A percentile compares a stretch with the other conserved stretches of the same genome.
phyloP scores from a whole-genome alignment of 495 filamentous ascomycete species.

The Daldinia vernicosa region DNA sequence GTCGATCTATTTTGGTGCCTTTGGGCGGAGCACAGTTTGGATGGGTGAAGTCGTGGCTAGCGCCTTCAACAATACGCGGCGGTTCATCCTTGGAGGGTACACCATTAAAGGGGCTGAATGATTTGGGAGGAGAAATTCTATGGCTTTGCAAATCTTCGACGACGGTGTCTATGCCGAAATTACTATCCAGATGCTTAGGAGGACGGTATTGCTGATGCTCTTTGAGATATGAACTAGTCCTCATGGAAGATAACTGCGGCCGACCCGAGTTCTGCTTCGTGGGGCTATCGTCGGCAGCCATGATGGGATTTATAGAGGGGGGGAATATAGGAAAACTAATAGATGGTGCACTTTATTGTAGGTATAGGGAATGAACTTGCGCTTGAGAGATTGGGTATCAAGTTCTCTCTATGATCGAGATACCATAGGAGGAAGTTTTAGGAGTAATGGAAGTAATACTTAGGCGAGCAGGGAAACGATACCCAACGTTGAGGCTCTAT shows the following conservation, averaged over 20 bases:
- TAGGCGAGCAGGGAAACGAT: conserved; percentile 6
- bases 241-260: conserved; percentile 62
- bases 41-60: conserved; percentile 65
- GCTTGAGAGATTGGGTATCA: background rate
- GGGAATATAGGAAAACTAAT: background rate
- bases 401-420: background rate
- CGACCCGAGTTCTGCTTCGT: conserved; percentile 45
- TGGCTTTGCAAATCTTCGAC: conserved; percentile 57
- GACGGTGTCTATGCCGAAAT: conserved; percentile 63
- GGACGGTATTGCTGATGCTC: conserved; percentile 81
- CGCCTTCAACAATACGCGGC: conserved; percentile 64
- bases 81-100: conserved; percentile 61
- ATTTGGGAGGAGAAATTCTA: conserved; percentile 48
- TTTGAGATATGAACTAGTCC: conserved; percentile 73
- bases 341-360: background rate
- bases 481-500: conserved; percentile 5
- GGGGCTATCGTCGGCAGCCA: conserved; percentile 50
- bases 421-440: background rate
- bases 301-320: conserved; percentile 25
- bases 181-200: conserved; percentile 59
- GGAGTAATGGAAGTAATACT: background rate
- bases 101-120: conserved; percentile 59
- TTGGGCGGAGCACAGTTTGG: conserved; percentile 61
- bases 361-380: background rate
- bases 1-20: conserved; percentile 51